Evolutionary conservation across 2,329 filamentous ascomycete genomes (phyloP).

Genomic region (Hypoxylon sp.): DNA sequence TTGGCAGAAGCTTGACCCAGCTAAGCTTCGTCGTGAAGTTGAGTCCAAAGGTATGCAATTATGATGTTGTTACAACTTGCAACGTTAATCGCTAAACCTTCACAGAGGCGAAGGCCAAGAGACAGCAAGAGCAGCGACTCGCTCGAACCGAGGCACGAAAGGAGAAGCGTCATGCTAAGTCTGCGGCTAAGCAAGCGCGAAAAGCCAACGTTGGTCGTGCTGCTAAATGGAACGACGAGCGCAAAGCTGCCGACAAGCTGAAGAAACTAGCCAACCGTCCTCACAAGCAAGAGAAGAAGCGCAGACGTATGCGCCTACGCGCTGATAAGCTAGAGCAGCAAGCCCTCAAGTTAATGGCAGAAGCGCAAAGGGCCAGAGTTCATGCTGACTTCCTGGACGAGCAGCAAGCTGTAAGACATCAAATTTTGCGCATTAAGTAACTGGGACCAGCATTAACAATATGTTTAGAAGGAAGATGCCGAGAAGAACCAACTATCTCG

Average conservation of each 20-base stretch:
- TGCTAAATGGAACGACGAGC: slow-evolving; percentile 48
- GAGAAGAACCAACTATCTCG: slow-evolving; percentile 39
- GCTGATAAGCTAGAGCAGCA: slow-evolving; percentile 53
- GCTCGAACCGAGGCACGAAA: slow-evolving; percentile 45
- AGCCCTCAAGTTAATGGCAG: slow-evolving; percentile 51
- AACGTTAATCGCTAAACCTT: slow-evolving; percentile 16
- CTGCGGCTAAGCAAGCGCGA: slow-evolving; percentile 51
- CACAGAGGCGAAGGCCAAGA: slow-evolving; percentile 45
- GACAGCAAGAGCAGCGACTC: slow-evolving; percentile 41
- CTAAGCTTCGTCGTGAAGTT: slow-evolving; percentile 37
- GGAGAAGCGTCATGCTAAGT: slow-evolving; percentile 49
- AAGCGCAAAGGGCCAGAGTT: slow-evolving; percentile 50
- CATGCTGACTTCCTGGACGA: slow-evolving; percentile 42
- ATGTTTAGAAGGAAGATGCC: slow-evolving; percentile 38
- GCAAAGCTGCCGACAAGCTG: slow-evolving; percentile 47
- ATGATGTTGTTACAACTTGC: neutral
- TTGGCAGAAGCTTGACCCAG: slow-evolving; percentile 38
- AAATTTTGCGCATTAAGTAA: neutral
- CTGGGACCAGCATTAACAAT: too few relatives aligned
- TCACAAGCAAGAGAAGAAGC: slow-evolving; percentile 51
- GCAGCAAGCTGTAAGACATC: slow-evolving; percentile 39
- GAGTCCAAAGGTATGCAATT: slow-evolving; percentile 36
- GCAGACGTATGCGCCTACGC: slow-evolving; percentile 49
- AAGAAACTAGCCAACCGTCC: slow-evolving; percentile 43
- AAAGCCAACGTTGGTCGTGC: slow-evolving; percentile 47